Conservation (phyloP, 495 filamentous ascomycete genomes). For the Podospora bellae-mahoneyi region DNA sequence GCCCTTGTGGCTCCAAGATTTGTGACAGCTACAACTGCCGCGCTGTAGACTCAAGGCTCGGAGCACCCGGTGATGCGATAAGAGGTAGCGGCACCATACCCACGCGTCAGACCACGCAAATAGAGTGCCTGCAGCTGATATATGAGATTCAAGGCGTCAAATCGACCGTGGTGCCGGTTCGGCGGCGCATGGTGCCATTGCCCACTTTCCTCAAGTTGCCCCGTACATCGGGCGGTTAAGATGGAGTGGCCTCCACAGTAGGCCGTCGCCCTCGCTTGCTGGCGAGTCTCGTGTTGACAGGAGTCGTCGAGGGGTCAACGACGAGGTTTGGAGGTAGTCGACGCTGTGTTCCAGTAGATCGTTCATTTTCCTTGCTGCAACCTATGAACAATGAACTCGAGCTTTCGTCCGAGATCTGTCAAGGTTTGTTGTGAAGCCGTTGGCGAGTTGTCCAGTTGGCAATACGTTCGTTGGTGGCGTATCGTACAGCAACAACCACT, state of each 20-base stretch:
- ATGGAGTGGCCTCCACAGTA: background rate
- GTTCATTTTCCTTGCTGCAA: background rate
- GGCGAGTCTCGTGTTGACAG: background rate
- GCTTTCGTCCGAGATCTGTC: background rate
- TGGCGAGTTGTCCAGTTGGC: no score
- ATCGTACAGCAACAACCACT: background rate
- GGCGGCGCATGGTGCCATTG: background rate
- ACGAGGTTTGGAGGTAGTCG: background rate
- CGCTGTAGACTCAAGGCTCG: background rate
- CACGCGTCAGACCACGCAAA: background rate
- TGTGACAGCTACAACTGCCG: background rate
- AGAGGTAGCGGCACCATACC: background rate
- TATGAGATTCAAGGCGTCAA: background rate
- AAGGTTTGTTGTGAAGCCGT: background rate
- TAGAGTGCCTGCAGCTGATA: conserved; percentile 1
- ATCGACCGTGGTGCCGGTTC: background rate
- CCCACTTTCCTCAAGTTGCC: background rate
- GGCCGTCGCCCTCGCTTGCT: background rate
- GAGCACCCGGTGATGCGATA: background rate
- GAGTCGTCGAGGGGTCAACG: background rate
- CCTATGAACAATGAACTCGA: background rate
- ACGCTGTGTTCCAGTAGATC: background rate
- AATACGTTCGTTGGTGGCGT: no score
- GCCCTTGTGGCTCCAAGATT: background rate
- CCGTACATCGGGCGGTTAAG: background rate